A percentile compares a stretch with the other conserved stretches of the same genome.
These are phyloP conservation scores for Raddia guianensis DNA, from an alignment of 176 grass and related monocot species.

Conservation along the genomic window DNA sequence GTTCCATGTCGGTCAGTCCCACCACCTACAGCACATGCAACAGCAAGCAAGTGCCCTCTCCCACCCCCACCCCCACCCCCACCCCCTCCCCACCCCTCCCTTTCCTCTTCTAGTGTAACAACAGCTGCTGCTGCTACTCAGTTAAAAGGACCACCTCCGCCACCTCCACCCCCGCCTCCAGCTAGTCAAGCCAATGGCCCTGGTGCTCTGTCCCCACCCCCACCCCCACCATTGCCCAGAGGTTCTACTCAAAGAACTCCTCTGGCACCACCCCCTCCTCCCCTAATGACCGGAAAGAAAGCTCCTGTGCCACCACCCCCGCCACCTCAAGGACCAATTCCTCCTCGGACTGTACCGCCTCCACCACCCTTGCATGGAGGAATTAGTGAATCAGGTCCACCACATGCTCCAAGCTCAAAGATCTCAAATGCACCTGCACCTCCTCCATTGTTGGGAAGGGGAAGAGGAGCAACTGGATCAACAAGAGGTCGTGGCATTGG, in stretches of 20 bases:
- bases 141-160: conserved; percentile 39
- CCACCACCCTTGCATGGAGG: conserved; percentile 39
- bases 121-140: conserved; percentile 31
- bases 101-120: conserved; percentile 35
- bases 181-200: conserved; percentile 18
- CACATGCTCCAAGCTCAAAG: conserved; percentile 60
- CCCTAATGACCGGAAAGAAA: conserved; percentile 47
- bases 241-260: conserved; percentile 34
- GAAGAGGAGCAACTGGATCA: conserved; percentile 52
- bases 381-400: conserved; percentile 28
- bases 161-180: conserved; percentile 41
- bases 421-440: conserved; percentile 63
- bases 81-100: conserved; percentile 42
- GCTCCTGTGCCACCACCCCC: conserved; percentile 57
- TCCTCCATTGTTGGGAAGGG: conserved; percentile 55
- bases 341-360: conserved; percentile 47
- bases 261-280: conserved; percentile 66
- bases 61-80: conserved; percentile 56
- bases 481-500: conserved; percentile 68
- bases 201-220: conserved; percentile 34
- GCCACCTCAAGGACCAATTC: conserved; percentile 56
- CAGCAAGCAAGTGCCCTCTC: conserved; percentile 31
- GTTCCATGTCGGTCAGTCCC: conserved; percentile 13
- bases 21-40: conserved; percentile 20
- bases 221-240: conserved; percentile 43